Percentiles rank a stretch among this genome's conserved stretches.
Evolutionary conservation across 139 green algal species (phyloP).

Genomic region (Chlamydomonas applanata): DNA sequence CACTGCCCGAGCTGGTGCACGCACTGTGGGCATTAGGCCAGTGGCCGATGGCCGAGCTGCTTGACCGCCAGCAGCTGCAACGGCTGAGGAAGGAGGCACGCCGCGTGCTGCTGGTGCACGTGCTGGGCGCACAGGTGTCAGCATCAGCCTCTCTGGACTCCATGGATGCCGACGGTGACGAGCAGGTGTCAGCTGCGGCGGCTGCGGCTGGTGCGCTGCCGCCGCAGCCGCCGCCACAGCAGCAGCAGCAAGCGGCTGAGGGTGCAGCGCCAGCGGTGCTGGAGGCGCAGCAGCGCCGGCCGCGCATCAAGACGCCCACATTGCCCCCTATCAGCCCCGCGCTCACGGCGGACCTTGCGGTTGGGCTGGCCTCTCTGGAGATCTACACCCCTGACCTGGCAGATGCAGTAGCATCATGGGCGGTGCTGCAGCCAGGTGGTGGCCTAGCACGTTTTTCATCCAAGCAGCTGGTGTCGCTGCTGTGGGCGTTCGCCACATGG

Average conservation of each 20-base stretch:
- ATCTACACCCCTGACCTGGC: background rate
- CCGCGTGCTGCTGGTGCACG: slow-evolving; percentile 1
- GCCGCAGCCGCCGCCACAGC: too few species aligned
- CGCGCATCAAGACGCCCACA: background rate
- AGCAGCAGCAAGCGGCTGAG: too few species aligned
- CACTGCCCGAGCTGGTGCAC: slow-evolving; percentile 9
- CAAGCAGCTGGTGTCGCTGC: slow-evolving; percentile 7
- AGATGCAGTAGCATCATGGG: slow-evolving; percentile 2
- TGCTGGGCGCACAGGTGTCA: background rate
- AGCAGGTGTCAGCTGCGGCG: too few species aligned
- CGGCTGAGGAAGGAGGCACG: background rate
- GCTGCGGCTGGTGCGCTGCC: too few species aligned
- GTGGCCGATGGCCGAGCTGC: background rate
- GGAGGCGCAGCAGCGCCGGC: too few species aligned
- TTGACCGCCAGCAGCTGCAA: background rate
- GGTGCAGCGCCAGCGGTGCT: too few species aligned
- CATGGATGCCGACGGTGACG: background rate
- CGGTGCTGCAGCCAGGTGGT: background rate
- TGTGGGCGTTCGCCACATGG: slow-evolving; percentile 12
- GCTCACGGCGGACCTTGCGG: background rate
- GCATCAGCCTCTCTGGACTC: background rate
- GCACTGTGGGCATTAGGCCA: slow-evolving; percentile 9
- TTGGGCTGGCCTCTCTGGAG: background rate
- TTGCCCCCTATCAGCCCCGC: background rate
- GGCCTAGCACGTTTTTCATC: background rate